Evolutionary conservation across 768 basidiomycete genomes (phyloP), one percentile per base, ranked within the genome.

Genomic region (Russula griseocarnosa): DNA sequence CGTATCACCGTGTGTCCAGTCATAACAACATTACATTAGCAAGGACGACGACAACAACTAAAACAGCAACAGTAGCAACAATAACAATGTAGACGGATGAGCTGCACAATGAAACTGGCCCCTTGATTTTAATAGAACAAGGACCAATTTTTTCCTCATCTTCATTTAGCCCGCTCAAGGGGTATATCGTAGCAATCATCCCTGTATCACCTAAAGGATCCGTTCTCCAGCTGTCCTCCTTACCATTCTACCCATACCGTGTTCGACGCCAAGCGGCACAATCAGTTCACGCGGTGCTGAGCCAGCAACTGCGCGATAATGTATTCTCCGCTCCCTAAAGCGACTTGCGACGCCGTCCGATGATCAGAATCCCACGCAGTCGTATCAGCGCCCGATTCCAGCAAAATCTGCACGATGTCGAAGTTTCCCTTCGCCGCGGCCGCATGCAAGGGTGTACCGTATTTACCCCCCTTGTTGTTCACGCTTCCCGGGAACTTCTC

Each of bases 261-360:
- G 26, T 22, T 24, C 22, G n/a, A 9, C 11, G 28, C 14, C 34
- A 14, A 16, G 26, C 8, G 22, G n/a, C 28, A 6, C 5, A n/a
- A 24, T 62, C 47, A 62, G 55, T 40, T 55, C 46, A 18, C 47
- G 8, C 54, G 34, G 26, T 55, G 50, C 36, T 62, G 61, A 8
- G 55, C 54, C 14, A 62, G 20, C 26, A 62, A 55, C 36, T 62
- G 46, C 47, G 54, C 61, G 54, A 62, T 55, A 1, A 13, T 10
- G 47, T 62, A 55, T 16, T 62, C 46, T 30, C 54, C 54, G 6
- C n/a, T 49, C 28, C 18, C 61, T 54, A 62, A 16, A 3, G 61
- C 61, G 36, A 62, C 61, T n/a, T 62, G 61, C 26, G 61, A 49
- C 34, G 61, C 32, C 46, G 61, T 62, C n/a, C 61, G 46, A 30